phyloP scores from a whole-genome alignment of 345 rosid species.

The Sisymbrium altissimum region DNA sequence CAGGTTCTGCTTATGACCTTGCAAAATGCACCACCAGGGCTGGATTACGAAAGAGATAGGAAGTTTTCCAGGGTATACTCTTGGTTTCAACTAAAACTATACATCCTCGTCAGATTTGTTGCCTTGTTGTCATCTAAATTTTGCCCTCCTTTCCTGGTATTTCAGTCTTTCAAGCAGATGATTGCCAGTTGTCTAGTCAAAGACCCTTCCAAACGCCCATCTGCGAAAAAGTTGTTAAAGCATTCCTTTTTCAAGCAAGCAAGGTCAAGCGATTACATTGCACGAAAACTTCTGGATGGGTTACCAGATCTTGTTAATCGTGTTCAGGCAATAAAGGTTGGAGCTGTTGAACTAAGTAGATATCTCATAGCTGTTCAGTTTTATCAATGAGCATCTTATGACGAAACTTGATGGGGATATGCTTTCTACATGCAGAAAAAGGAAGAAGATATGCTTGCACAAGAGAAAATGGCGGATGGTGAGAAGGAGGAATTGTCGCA shows the following conservation, averaged over 20 bases:
- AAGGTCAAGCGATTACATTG: slow-evolving; percentile 78
- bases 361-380: background rate
- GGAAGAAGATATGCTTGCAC: slow-evolving; percentile 99
- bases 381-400: slow-evolving; percentile 4
- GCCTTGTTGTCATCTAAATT: background rate
- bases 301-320: slow-evolving; percentile 95
- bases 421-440: slow-evolving; percentile 56
- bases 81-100: slow-evolving; percentile 1
- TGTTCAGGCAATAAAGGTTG: slow-evolving; percentile 82
- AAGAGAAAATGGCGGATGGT: slow-evolving; percentile 96
- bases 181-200: slow-evolving; percentile 97
- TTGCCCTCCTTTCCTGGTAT: slow-evolving; percentile 24
- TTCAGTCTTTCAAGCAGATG: slow-evolving; percentile 98
- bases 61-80: slow-evolving; percentile 84
- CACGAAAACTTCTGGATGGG: slow-evolving; percentile 78
- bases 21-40: slow-evolving; percentile 99
- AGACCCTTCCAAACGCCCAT: slow-evolving; percentile 94
- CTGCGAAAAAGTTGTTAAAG: slow-evolving; percentile 74
- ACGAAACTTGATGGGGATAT: slow-evolving; percentile 4
- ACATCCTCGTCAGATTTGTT: background rate
- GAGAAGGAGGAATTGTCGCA: slow-evolving; percentile 94
- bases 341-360: slow-evolving; percentile 4
- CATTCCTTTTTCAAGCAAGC: slow-evolving; percentile 99
- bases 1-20: slow-evolving; percentile 98
- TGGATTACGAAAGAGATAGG: slow-evolving; percentile 92